Conservation (phyloP, 73 alveolate species). For the Paramecium sexaurelia region DNA sequence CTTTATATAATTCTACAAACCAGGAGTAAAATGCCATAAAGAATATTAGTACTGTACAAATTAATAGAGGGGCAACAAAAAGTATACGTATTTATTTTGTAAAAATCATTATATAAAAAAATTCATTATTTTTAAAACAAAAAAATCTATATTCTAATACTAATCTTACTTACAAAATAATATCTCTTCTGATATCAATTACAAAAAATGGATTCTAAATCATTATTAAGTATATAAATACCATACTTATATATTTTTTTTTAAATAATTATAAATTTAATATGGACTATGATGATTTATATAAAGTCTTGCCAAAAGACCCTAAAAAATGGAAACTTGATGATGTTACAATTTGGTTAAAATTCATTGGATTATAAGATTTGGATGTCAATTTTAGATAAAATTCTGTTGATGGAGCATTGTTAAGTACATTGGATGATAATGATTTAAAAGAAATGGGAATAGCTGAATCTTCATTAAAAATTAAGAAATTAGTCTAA, state of each 20-base stretch:
- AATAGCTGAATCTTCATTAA: background rate
- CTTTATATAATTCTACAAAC: background rate
- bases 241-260: too few species aligned
- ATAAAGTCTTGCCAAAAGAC: slow-evolving; percentile 31
- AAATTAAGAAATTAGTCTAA: slow-evolving; percentile 4
- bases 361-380: background rate
- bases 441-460: slow-evolving; percentile 32
- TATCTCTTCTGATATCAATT: too few species aligned
- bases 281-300: slow-evolving; percentile 28
- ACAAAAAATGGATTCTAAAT: too few species aligned
- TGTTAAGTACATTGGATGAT: background rate
- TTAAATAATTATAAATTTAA: background rate
- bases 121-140: too few species aligned
- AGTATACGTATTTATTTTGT: slow-evolving; percentile 40
- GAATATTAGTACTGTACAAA: background rate
- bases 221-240: too few species aligned
- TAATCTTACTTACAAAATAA: too few species aligned
- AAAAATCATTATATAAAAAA: background rate
- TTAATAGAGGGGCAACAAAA: slow-evolving; percentile 21
- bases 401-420: slow-evolving; percentile 41
- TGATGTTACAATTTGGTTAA: slow-evolving; percentile 23
- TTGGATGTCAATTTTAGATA: background rate
- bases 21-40: slow-evolving; percentile 27
- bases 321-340: slow-evolving; percentile 26
- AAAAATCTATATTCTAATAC: too few species aligned